Evolutionary conservation across 345 rosid genomes (phyloP).

Genomic region (Citrus medica): DNA sequence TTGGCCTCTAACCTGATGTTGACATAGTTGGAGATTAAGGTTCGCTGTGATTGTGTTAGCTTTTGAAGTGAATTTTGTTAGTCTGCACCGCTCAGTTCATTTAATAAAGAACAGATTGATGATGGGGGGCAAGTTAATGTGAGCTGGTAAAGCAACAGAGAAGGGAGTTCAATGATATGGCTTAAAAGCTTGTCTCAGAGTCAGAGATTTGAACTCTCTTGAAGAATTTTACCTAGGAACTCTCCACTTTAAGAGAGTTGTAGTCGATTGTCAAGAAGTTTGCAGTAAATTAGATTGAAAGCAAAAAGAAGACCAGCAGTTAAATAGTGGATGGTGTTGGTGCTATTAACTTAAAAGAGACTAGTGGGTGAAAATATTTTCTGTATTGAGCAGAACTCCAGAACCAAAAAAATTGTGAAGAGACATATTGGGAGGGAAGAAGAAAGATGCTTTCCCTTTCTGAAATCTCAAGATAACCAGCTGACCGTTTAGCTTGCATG

Average conservation of each 20-base stretch:
- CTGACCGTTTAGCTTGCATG: too few species aligned
- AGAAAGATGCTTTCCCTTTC: too few species aligned
- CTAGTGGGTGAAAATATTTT: not conserved
- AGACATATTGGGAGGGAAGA: too few species aligned
- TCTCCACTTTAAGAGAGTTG: not conserved
- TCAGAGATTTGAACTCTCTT: not conserved
- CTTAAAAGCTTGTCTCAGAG: not conserved
- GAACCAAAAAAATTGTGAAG: not conserved
- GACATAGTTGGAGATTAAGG: not conserved
- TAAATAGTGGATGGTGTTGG: not conserved
- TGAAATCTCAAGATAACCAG: too few species aligned
- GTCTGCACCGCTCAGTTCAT: not conserved
- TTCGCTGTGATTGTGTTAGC: not conserved
- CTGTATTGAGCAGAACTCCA: not conserved
- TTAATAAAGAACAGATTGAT: not conserved
- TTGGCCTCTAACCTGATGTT: not conserved
- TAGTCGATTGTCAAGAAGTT: not conserved
- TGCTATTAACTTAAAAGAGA: not conserved
- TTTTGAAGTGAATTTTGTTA: not conserved
- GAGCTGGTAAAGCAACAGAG: not conserved
- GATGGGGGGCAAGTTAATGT: not conserved
- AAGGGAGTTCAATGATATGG: not conserved
- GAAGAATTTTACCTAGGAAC: not conserved
- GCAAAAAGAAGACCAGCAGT: not conserved
- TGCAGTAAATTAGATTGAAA: not conserved